phyloP scores from a whole-genome alignment of 768 basidiomycete species.

The Psilocybe cyanescens region DNA sequence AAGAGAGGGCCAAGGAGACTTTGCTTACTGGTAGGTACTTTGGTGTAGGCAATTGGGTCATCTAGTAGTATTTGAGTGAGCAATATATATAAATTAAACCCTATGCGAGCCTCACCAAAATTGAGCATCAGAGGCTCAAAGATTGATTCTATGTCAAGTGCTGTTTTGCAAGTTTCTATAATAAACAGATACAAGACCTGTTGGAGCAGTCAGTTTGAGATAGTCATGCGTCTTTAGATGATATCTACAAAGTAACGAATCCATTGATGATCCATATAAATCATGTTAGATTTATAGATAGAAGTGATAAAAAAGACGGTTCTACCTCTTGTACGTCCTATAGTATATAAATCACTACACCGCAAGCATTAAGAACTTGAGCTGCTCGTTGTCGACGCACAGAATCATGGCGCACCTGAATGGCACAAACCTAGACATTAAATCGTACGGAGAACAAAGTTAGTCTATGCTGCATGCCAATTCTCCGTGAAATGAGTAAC shows the following conservation, averaged over 20 bases:
- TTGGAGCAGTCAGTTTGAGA: neutral
- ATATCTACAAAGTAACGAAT: slow-evolving; percentile 35
- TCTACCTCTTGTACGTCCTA: slow-evolving; percentile 37
- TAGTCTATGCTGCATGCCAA: neutral
- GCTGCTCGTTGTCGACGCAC: neutral
- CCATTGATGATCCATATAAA: slow-evolving; percentile 33
- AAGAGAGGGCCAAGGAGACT: neutral
- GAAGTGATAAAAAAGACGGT: neutral
- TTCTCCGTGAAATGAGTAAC: slow-evolving; percentile 1
- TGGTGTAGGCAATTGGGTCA: slow-evolving; percentile 22
- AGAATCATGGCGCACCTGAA: slow-evolving; percentile 26
- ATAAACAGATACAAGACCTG: slow-evolving; percentile 38
- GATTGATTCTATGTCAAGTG: slow-evolving; percentile 36
- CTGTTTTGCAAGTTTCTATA: slow-evolving; percentile 40
- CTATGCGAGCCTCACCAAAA: slow-evolving; percentile 29
- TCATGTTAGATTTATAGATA: neutral
- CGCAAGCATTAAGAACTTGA: neutral
- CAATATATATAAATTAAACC: neutral
- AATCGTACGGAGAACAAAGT: neutral
- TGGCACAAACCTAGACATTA: slow-evolving; percentile 26
- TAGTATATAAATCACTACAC: slow-evolving; percentile 37
- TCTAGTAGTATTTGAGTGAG: slow-evolving; percentile 11
- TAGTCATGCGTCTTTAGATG: neutral
- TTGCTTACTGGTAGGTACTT: slow-evolving; percentile 32
- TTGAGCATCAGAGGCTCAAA: slow-evolving; percentile 43